These are phyloP conservation scores for Chaetomiaceae sp. DNA, from an alignment of 2,329 filamentous ascomycete species.

Conservation along the genomic window DNA sequence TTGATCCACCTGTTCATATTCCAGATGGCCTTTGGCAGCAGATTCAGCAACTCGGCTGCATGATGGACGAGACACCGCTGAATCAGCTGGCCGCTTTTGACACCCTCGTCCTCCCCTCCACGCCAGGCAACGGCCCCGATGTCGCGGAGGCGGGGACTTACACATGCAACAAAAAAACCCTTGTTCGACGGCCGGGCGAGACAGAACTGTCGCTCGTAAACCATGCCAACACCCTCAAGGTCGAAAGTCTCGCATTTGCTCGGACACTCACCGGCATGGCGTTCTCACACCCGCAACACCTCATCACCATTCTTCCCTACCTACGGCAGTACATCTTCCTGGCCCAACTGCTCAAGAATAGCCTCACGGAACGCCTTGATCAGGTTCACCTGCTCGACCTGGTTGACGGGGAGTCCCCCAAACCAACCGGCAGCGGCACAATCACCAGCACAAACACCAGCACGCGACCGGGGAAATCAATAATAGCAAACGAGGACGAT, in stretches of 20 bases:
- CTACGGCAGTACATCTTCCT: slow-evolving; percentile 73
- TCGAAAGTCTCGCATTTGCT: slow-evolving; percentile 70
- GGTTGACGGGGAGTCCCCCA: slow-evolving; percentile 2
- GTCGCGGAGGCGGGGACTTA: slow-evolving; percentile 56
- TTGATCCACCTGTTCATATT: slow-evolving; percentile 70
- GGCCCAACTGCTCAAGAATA: slow-evolving; percentile 58
- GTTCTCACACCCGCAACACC: slow-evolving; percentile 73
- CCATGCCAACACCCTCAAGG: slow-evolving; percentile 60
- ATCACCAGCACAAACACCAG: slow-evolving; percentile 28
- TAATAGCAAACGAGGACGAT: no score
- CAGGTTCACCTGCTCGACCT: slow-evolving; percentile 23
- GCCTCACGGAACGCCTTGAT: slow-evolving; percentile 44
- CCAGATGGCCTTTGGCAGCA: slow-evolving; percentile 60
- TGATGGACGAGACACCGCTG: slow-evolving; percentile 35
- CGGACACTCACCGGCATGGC: slow-evolving; percentile 63
- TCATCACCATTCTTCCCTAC: slow-evolving; percentile 67
- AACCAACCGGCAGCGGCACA: slow-evolving; percentile 7
- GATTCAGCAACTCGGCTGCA: slow-evolving; percentile 57
- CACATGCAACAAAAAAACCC: slow-evolving; percentile 44
- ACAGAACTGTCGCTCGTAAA: slow-evolving; percentile 31
- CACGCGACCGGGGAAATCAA: slow-evolving; percentile 13
- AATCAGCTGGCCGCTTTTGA: slow-evolving; percentile 48
- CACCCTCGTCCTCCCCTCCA: slow-evolving; percentile 52
- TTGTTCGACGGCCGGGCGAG: slow-evolving; percentile 35
- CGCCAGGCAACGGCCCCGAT: slow-evolving; percentile 46